A percentile compares a stretch with the other conserved stretches of the same genome.
Evolutionary conservation across 2,329 filamentous ascomycete species (phyloP).

Genomic region (Colletotrichum tabaci): DNA sequence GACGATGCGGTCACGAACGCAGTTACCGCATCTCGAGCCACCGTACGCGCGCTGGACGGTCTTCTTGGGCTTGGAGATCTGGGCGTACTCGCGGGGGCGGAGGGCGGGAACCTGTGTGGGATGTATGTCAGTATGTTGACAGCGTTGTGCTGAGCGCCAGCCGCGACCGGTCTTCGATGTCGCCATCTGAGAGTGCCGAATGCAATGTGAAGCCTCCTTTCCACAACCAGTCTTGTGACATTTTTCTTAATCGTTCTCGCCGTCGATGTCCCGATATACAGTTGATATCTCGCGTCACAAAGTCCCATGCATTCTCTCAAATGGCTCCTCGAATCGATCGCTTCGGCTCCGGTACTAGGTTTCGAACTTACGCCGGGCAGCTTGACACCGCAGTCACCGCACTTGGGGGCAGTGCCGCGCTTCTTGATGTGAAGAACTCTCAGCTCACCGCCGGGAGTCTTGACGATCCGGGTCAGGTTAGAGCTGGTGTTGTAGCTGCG

Average conservation of each 20-base stretch:
- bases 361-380: constrained; percentile 90
- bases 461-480: constrained; percentile 96
- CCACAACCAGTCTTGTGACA: background rate
- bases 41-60: constrained; percentile 98
- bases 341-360: constrained; percentile 16
- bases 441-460: constrained; percentile 96
- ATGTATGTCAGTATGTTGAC: constrained; percentile 12
- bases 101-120: constrained; percentile 86
- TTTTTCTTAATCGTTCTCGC: background rate
- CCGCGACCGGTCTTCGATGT: constrained; percentile 4
- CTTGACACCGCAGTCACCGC: constrained; percentile 98
- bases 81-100: constrained; percentile 96
- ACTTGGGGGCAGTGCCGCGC: constrained; percentile 98
- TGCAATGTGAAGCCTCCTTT: background rate
- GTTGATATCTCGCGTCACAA: background rate
- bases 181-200: constrained; percentile 29
- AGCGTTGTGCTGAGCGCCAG: background rate
- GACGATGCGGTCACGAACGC: constrained; percentile 97
- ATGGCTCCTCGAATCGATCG: constrained; percentile 25
- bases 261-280: background rate
- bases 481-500: constrained; percentile 96
- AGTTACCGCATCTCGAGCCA: constrained; percentile 98
- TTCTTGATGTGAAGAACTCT: constrained; percentile 99
- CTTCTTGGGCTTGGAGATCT: constrained; percentile 99
- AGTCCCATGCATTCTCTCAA: constrained; percentile 25